A percentile compares a stretch with the other conserved stretches of the same genome.
Evolutionary conservation across 2,329 filamentous ascomycete species (phyloP).

Genomic region (Epicoccum nigrum): DNA sequence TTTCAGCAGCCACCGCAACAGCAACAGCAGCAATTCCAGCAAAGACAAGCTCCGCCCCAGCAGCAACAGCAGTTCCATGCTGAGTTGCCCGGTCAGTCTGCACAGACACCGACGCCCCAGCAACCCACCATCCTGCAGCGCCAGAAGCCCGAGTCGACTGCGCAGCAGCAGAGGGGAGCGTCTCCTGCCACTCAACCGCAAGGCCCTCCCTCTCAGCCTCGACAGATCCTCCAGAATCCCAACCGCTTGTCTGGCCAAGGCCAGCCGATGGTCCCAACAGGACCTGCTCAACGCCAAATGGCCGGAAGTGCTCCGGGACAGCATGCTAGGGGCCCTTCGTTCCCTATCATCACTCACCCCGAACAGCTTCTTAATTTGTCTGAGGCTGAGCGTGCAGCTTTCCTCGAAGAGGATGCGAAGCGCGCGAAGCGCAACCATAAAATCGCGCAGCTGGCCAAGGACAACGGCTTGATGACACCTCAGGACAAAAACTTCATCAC

Average conservation of each 20-base stretch:
- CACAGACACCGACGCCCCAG: conserved; percentile 34
- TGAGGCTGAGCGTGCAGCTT: conserved; percentile 82
- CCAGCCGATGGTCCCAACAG: conserved; percentile 45
- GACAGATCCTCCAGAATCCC: conserved; percentile 81
- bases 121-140: conserved; percentile 47
- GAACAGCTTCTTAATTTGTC: conserved; percentile 77
- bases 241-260: conserved; percentile 63
- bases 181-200: conserved; percentile 47
- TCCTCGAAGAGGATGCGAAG: conserved; percentile 89
- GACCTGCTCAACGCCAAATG: conserved; percentile 31
- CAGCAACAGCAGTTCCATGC: conserved; percentile 53
- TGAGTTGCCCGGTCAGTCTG: conserved; percentile 51
- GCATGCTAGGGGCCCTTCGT: conserved; percentile 56
- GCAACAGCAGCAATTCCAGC: conserved; percentile 44
- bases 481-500: conserved; percentile 99
- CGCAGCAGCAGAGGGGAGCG: conserved; percentile 35
- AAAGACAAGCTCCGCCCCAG: conserved; percentile 23
- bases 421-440: conserved; percentile 98
- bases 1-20: conserved; percentile 48
- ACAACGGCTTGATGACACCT: conserved; percentile 97
- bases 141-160: conserved; percentile 34
- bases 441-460: conserved; percentile 89
- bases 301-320: conserved; percentile 36
- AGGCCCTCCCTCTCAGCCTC: conserved; percentile 57
- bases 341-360: conserved; percentile 67